Percentiles rank a stretch among this genome's conserved stretches.
These are phyloP conservation scores for Melaleuca alternifolia DNA, from an alignment of 345 rosid species.

Conservation along the genomic window DNA sequence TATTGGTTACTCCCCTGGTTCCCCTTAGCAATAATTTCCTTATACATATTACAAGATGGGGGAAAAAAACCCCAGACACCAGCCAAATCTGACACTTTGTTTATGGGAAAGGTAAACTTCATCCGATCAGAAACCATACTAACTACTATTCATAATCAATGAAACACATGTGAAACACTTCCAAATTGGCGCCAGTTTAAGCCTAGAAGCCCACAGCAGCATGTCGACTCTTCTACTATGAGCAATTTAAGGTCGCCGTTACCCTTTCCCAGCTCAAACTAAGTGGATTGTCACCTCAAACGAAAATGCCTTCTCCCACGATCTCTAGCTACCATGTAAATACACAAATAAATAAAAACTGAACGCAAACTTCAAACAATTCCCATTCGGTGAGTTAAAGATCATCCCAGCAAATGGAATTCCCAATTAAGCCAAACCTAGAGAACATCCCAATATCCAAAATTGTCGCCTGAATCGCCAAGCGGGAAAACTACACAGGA, in stretches of 20 bases:
- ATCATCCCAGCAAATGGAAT: neutral
- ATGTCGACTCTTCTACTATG: too few relatives aligned
- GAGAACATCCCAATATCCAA: neutral
- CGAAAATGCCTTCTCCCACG: neutral
- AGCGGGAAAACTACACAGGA: neutral
- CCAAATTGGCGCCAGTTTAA: too few relatives aligned
- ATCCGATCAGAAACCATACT: neutral
- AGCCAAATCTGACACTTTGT: neutral
- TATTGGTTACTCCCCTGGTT: neutral
- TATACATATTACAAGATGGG: neutral
- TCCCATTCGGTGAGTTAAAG: neutral
- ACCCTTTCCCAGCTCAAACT: neutral
- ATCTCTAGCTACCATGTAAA: too few relatives aligned
- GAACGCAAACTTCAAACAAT: neutral
- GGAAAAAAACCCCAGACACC: neutral
- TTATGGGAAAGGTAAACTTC: neutral
- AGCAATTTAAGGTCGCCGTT: neutral
- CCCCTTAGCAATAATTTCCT: neutral
- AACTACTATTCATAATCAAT: neutral
- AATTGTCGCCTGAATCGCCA: neutral
- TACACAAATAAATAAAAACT: neutral
- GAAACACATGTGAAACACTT: too few relatives aligned
- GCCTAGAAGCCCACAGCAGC: too few relatives aligned
- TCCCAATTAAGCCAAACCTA: neutral
- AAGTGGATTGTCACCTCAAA: neutral